A percentile compares a stretch with the other conserved stretches of the same genome.
Conservation (phyloP, 441 rosid species). For the Lepidium campestre region DNA sequence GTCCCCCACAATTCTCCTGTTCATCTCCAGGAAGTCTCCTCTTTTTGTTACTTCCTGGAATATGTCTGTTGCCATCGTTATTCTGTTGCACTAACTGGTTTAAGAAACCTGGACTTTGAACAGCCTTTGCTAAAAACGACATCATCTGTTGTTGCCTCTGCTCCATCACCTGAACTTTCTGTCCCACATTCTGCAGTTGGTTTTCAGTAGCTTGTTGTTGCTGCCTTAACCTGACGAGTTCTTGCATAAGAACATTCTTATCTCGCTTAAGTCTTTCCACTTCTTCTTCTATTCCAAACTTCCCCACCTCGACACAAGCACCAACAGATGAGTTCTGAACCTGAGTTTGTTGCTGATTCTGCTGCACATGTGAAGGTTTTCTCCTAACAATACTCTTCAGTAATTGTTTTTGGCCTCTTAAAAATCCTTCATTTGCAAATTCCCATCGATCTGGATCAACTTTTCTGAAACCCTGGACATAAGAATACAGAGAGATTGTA, state of each 20-base stretch:
- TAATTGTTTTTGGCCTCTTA: constrained; percentile 50
- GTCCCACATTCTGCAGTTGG: constrained; percentile 46
- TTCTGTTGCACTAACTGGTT: constrained; percentile 47
- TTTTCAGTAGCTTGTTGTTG: constrained; percentile 53
- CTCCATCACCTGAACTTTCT: constrained; percentile 57
- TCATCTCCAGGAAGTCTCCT: constrained; percentile 52
- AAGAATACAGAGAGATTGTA: background rate
- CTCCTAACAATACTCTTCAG: constrained; percentile 47
- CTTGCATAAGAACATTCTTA: constrained; percentile 59
- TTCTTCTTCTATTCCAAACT: constrained; percentile 57
- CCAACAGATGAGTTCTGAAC: constrained; percentile 44
- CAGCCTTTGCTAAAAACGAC: constrained; percentile 63
- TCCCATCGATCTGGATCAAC: constrained; percentile 59
- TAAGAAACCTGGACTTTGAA: constrained; percentile 48
- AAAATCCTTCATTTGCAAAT: constrained; percentile 59
- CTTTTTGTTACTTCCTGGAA: constrained; percentile 38
- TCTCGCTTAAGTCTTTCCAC: constrained; percentile 50
- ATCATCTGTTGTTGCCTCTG: constrained; percentile 68
- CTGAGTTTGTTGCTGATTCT: constrained; percentile 51
- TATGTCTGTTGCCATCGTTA: constrained; percentile 35
- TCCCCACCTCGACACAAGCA: constrained; percentile 66
- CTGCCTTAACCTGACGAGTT: constrained; percentile 58
- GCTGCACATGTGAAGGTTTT: constrained; percentile 45
- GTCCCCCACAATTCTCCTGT: constrained; percentile 29
- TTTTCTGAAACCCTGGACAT: constrained; percentile 54